phyloP scores from a whole-genome alignment of 805 yeast species.

The Myxozyma neotropica region DNA sequence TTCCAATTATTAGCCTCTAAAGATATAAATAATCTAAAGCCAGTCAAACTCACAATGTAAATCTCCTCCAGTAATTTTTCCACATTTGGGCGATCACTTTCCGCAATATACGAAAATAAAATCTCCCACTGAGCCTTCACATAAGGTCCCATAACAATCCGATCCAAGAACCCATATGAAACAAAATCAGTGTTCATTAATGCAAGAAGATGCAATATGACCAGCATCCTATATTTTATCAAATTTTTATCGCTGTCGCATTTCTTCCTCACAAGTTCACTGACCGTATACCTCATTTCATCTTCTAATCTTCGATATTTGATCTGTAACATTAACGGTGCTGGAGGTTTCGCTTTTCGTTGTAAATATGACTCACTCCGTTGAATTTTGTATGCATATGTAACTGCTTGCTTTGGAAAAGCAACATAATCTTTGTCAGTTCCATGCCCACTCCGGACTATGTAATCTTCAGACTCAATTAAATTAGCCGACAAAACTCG shows the following conservation, averaged over 20 bases:
- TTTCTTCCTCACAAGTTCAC: constrained; percentile 22
- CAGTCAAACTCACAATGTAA: constrained; percentile 4
- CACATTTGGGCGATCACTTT: constrained; percentile 15
- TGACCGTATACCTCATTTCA: constrained; percentile 28
- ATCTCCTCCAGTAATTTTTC: background rate
- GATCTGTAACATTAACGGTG: constrained; percentile 37
- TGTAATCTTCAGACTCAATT: constrained; percentile 42
- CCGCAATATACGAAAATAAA: constrained; percentile 12
- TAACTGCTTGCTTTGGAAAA: constrained; percentile 70
- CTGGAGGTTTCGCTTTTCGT: background rate
- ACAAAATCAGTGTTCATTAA: constrained; percentile 10
- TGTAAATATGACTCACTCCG: constrained; percentile 28
- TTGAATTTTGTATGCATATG: constrained; percentile 59
- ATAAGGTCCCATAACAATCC: constrained; percentile 13
- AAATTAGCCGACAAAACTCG: constrained; percentile 53
- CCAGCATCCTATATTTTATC: constrained; percentile 11
- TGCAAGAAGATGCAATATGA: constrained; percentile 18
- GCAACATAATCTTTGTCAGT: constrained; percentile 49
- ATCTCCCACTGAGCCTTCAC: constrained; percentile 16
- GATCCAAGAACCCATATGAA: constrained; percentile 25
- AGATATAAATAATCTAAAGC: background rate
- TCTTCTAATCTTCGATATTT: constrained; percentile 41
- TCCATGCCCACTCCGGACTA: constrained; percentile 19
- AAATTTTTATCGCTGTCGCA: background rate
- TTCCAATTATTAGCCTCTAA: background rate